Evolutionary conservation across 2,329 filamentous ascomycete species (phyloP), one percentile per base, ranked within the genome.

Genomic region (Aspergillus pseudoviridinutans): DNA sequence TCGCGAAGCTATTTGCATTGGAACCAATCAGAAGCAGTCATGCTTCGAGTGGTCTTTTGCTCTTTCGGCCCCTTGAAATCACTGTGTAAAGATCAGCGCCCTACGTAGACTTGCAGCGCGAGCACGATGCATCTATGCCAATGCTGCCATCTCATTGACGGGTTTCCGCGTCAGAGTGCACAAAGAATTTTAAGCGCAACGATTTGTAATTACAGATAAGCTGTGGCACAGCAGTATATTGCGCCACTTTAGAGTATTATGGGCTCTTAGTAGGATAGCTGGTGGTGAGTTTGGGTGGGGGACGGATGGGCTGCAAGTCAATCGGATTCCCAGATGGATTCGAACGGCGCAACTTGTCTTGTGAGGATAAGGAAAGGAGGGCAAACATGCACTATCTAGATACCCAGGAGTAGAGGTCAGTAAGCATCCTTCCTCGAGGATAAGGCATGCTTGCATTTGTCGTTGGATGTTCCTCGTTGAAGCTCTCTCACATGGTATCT

Each of bases 151-250:
- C 56, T 55, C 51, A 61, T 59, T 58, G 58, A 53, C 49, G 41
- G 53, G 44, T 7, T 20, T 24, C 42, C n/a, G 22, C 17, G 14
- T 17, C 27, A 54, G 51, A 58, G 52, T 53, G 55, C 55, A 57
- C 35, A 38, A 53, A 53, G 50, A 50, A 56, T 52, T 32, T 53
- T 28, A 35, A 27, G 50, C 29, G 42, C 53, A 44, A 49, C 49
- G 56, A 56, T 52, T 56, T 42, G 53, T 24, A 46, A 46, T 44
- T 24, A 17, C 20, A 35, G 29, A 51, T 50, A 50, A 49, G 54
- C 44, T 51, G 57, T 59, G 54, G 53, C 56, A 59, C 57, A 56
- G 38, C 28, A 54, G 51, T 49, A 58, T 49, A 58, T 52, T 55
- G 42, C 42, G 17, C 42, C 42, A 59, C 53, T 55, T 28, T 51